Evolutionary conservation across 2,329 filamentous ascomycete genomes (phyloP), one percentile per base, ranked within the genome.

Genomic region (Plenodomus biglobosus): DNA sequence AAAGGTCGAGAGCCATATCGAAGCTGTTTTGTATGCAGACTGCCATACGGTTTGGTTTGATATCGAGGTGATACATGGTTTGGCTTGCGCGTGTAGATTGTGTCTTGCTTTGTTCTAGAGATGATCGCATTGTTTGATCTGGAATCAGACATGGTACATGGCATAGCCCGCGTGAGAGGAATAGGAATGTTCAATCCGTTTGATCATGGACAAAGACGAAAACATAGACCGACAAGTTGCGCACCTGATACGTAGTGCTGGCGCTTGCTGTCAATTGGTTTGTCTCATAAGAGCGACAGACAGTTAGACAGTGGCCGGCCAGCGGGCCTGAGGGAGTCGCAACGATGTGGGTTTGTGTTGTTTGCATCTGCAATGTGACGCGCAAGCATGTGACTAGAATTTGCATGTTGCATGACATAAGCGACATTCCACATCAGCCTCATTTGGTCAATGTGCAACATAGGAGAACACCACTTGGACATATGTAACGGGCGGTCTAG

Each of bases 321-420:
- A 63, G 56, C 57, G 45, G 49, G 50, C 42, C 45, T 51, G 24
- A 38, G 44, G 37, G 42, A 37, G 40, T 56, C 50, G 47, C 48
- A 53, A 40, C 38, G 36, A 38, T 42, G 46, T 38, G 50, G n/a
- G 57, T 68, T 68, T 66, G 65, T 56, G 58, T 61, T 65, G 65
- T 68, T 68, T 66, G 63, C 59, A 64, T 46, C 27, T 13, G 16
- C 30, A 36, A 13, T n/a, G n/a, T 38, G 36, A 48, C 49, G 46
- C 46, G 43, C 43, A 22, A 40, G 21, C 55, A 58, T 53, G 52
- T 57, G 53, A 55, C 39, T 36, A 13, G 10, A 15, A 40, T 8
- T 24, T 38, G 32, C 16, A 42, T 3, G 18, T 13, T 1, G 18
- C 40, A 48, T 56, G 50, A 56, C 34, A 40, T 56, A 56, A 56